These are phyloP conservation scores for Chrysopogon serrulatus DNA, from an alignment of 176 grass and related monocot species.

Conservation along the genomic window DNA sequence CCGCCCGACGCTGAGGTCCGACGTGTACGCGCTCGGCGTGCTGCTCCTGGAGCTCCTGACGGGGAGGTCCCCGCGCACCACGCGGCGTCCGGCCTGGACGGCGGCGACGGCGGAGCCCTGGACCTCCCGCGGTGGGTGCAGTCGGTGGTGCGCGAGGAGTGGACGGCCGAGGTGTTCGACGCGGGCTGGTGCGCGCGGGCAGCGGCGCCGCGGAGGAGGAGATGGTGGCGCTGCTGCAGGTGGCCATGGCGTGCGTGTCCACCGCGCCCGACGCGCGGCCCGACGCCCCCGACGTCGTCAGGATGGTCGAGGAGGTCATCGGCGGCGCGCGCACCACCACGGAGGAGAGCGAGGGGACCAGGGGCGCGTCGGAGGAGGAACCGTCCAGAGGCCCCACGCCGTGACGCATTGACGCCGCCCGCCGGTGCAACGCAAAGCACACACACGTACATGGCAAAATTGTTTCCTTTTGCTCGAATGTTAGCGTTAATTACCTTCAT, in stretches of 20 bases:
- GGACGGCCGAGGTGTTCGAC: constrained; percentile 98
- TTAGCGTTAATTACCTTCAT: background rate
- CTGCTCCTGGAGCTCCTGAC: constrained; percentile 80
- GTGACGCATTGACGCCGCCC: background rate
- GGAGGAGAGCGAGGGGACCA: constrained; percentile 36
- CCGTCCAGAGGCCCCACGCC: constrained; percentile 44
- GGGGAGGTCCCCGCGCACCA: constrained; percentile 38
- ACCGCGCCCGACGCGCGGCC: constrained; percentile 63
- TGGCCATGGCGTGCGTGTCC: constrained; percentile 81
- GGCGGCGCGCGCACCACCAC: constrained; percentile 9
- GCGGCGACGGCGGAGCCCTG: constrained; percentile 40
- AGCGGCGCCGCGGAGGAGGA: constrained; percentile 66
- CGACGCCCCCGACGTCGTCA: constrained; percentile 40
- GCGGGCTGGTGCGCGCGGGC: constrained; percentile 43
- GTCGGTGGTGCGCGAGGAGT: constrained; percentile 94
- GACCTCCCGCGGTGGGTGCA: constrained; percentile 93
- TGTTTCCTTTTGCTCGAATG: background rate
- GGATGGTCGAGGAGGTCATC: constrained; percentile 72
- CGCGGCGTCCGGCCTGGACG: constrained; percentile 24
- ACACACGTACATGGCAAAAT: background rate
- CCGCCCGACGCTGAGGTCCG: constrained; percentile 62
- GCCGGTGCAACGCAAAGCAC: constrained; percentile 11
- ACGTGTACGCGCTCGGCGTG: constrained; percentile 84
- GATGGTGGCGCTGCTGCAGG: constrained; percentile 88
- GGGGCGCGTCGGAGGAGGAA: constrained; percentile 34